A percentile compares a stretch with the other conserved stretches of the same genome.
phyloP scores from a whole-genome alignment of 257 asterid species.

The Solanum lycopersicoides region DNA sequence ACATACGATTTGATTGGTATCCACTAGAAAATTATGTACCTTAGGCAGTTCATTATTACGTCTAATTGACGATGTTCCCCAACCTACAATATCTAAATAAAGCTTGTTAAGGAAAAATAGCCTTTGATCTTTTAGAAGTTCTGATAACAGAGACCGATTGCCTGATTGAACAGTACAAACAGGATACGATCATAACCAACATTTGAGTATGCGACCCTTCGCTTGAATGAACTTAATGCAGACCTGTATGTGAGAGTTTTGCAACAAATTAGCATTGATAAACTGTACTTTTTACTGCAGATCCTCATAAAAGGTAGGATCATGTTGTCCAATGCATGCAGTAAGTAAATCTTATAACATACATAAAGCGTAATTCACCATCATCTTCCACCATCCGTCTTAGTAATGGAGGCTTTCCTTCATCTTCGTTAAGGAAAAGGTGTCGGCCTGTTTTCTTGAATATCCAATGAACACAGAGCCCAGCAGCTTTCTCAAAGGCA shows the following conservation, averaged over 20 bases:
- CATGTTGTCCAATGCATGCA: not conserved
- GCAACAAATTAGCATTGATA: not conserved
- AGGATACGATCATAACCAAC: constrained; percentile 97
- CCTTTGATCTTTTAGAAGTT: not conserved
- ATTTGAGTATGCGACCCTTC: constrained; percentile 89
- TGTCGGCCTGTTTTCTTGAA: constrained; percentile 93
- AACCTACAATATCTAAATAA: constrained; percentile 82
- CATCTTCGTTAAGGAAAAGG: constrained; percentile 82
- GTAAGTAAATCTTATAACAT: constrained; percentile 13
- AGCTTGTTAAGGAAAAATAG: constrained; percentile 24
- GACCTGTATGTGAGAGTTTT: constrained; percentile 53
- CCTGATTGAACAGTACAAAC: not conserved
- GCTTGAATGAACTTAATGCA: constrained; percentile 64
- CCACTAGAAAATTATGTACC: constrained; percentile 30
- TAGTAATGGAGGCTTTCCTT: constrained; percentile 7
- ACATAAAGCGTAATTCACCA: constrained; percentile 56
- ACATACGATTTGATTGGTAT: not conserved
- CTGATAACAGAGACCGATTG: not conserved
- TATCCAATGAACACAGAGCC: constrained; percentile 74
- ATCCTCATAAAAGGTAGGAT: not conserved
- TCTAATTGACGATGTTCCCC: constrained; percentile 98
- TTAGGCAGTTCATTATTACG: constrained; percentile 83
- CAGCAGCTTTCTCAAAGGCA: constrained; percentile 72
- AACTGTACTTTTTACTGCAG: not conserved
- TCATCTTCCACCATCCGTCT: constrained; percentile 74